Evolutionary conservation across 2,329 filamentous ascomycete genomes (phyloP).

Genomic region (Fusarium sp.): DNA sequence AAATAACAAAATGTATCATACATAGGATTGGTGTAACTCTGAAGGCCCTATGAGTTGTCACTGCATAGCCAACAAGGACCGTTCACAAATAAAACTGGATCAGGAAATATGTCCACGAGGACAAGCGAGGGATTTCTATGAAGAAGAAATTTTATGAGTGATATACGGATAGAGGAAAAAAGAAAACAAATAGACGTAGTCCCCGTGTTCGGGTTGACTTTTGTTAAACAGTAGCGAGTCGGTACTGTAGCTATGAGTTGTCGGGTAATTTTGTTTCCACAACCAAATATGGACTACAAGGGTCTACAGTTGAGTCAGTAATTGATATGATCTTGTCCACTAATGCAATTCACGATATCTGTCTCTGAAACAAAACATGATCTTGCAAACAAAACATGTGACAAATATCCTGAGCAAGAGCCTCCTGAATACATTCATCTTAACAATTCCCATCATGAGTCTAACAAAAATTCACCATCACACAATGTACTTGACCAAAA

Average conservation of each 20-base stretch:
- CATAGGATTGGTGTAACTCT: constrained; percentile 29
- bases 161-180: not conserved
- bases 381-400: constrained; percentile 12
- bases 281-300: not conserved
- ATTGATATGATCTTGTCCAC: constrained; percentile 1
- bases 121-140: constrained; percentile 4
- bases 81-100: constrained; percentile 19
- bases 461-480: constrained; percentile 16
- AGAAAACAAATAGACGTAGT: constrained; percentile 13
- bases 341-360: constrained; percentile 1
- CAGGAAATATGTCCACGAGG: constrained; percentile 40
- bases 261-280: constrained; percentile 12
- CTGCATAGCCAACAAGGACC: constrained; percentile 40
- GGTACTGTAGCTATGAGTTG: not conserved
- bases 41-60: constrained; percentile 44
- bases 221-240: not conserved
- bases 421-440: constrained; percentile 18
- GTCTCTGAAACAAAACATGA: constrained; percentile 15
- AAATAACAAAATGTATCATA: constrained; percentile 3
- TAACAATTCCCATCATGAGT: constrained; percentile 31
- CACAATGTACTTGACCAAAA: constrained; percentile 8
- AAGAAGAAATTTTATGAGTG: constrained; percentile 1
- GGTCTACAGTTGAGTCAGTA: not conserved
- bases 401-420: not conserved
- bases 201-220: constrained; percentile 32